Percentiles rank a stretch among this genome's conserved stretches.
These are phyloP conservation scores for Boletus reticulatus DNA, from an alignment of 768 basidiomycete genomes.

Conservation along the genomic window DNA sequence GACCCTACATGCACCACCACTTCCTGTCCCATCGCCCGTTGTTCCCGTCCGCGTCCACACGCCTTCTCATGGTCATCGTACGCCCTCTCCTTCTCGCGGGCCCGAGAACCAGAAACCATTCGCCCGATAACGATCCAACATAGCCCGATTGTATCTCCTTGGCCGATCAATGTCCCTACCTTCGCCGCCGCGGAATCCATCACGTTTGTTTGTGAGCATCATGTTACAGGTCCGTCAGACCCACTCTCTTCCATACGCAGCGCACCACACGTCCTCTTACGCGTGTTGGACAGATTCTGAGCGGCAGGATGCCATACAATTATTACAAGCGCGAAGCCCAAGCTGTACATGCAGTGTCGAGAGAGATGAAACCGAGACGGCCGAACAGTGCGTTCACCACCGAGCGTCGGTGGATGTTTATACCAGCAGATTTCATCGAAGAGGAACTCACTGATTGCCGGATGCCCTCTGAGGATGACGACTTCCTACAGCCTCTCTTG, in stretches of 20 bases:
- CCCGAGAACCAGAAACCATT: slow-evolving; percentile 25
- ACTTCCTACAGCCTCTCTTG: no score
- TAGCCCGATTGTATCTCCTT: slow-evolving; percentile 10
- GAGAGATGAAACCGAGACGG: background rate
- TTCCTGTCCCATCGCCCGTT: slow-evolving; percentile 23
- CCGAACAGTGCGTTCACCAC: background rate
- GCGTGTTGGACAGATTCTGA: background rate
- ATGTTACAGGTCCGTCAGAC: slow-evolving; percentile 10
- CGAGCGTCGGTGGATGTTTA: slow-evolving; percentile 11
- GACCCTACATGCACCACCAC: slow-evolving; percentile 10
- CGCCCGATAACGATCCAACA: slow-evolving; percentile 29
- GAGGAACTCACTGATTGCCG: background rate
- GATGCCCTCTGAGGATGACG: no score
- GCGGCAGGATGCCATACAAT: no score
- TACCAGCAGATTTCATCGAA: background rate
- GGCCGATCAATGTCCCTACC: slow-evolving; percentile 7
- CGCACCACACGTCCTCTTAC: background rate
- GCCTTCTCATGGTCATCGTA: slow-evolving; percentile 18
- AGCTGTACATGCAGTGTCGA: slow-evolving; percentile 11
- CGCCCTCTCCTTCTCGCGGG: slow-evolving; percentile 8
- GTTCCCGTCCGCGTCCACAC: slow-evolving; percentile 15
- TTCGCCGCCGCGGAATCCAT: slow-evolving; percentile 13
- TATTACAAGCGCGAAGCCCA: slow-evolving; percentile 5
- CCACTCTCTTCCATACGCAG: background rate
- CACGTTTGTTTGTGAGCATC: slow-evolving; percentile 17